These are phyloP conservation scores for Populus davidiana DNA, from an alignment of 345 rosid genomes.

Conservation along the genomic window DNA sequence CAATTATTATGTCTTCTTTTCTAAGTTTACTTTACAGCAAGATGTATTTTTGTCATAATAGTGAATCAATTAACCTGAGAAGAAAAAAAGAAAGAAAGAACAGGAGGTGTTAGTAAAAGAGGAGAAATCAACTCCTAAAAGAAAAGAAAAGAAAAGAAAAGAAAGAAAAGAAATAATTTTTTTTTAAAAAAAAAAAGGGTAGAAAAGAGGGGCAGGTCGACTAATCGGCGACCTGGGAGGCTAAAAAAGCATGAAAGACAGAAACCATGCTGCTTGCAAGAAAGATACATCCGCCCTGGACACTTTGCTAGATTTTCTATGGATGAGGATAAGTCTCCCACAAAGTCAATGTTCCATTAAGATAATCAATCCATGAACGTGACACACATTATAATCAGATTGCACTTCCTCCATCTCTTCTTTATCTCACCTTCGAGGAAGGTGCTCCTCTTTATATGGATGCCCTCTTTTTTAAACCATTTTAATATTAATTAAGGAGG, in stretches of 20 bases:
- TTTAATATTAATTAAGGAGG: not conserved
- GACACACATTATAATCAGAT: not conserved
- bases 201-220: not conserved
- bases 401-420: not conserved
- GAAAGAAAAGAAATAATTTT: not conserved
- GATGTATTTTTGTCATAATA: too few species aligned
- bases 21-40: too few species aligned
- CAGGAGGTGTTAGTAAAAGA: not conserved
- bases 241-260: not conserved
- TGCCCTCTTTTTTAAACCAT: not conserved
- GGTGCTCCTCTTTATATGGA: not conserved
- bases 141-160: not conserved
- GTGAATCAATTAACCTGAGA: too few species aligned
- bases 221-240: not conserved
- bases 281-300: conserved; percentile 7
- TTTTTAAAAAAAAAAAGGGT: too few species aligned
- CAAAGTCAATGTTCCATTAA: conserved; percentile 13
- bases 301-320: not conserved
- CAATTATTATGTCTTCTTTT: too few species aligned
- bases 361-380: not conserved
- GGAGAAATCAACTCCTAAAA: not conserved
- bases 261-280: not conserved
- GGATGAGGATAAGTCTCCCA: conserved; percentile 4
- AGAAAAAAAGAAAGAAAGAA: too few species aligned
- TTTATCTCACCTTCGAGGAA: conserved; percentile 16